Evolutionary conservation across 164 flowering plant species (phyloP), one percentile per base, ranked within the genome.

Genomic region (Annona squamosa): DNA sequence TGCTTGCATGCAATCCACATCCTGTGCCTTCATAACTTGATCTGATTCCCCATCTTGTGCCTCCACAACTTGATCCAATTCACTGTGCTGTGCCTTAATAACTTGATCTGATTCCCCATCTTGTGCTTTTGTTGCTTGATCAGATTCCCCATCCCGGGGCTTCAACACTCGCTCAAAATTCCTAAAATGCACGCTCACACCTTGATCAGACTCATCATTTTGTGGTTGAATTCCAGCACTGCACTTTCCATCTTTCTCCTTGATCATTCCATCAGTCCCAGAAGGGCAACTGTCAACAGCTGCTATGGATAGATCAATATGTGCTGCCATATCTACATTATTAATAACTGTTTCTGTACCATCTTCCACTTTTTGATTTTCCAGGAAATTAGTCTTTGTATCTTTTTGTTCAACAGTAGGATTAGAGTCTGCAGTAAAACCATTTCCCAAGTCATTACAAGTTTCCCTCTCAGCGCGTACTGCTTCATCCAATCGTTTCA

Each of bases 401-500:
- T 70, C 75, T 46, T 74, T 71, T n/a, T 2, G 62, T 65, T 61
- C 73, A 68, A 41, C 74, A 37, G 65, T 72, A 65, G 78, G 61
- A 41, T 79, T 65, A 17, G 71, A 19, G 65, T 72, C 78, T 70
- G 18, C 41, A 73, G 70, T 73, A 56, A 72, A 9, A 79, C 81
- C 87, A 80, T 79, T 79, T 45, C 62, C 77, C 64, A 72, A 78
- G 45, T 73, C 78, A 41, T 64, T 74, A 4, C 74, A 75, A 72
- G 73, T 69, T 66, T 86, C 91, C 80, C 71, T 76, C 76, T 91
- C 97, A 79, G 46, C 63, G 16, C 85, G 86, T 64, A 92, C 63
- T 0, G 97, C 90, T 80, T 88, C 90, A 83, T 86, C 88, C 77
- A 94, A 77, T 10, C 97, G 84, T 72, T 73, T 89, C 12, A 94